Conservation (phyloP, 495 filamentous ascomycete species). For the Tuber magnatum region DNA sequence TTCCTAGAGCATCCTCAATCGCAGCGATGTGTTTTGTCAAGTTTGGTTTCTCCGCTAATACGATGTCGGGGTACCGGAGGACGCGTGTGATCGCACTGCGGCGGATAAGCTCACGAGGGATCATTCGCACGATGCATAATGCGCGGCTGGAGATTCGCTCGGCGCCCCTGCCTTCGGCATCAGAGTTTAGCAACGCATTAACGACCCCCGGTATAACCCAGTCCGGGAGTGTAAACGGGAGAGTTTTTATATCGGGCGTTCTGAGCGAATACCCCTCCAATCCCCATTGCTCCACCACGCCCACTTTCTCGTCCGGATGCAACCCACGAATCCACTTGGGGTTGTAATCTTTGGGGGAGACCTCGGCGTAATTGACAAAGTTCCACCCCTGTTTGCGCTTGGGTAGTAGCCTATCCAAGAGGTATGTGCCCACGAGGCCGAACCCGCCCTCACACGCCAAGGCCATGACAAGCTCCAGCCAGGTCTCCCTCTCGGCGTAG, state of each 20-base stretch:
- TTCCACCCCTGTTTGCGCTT: conserved; percentile 15
- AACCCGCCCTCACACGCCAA: conserved; percentile 25
- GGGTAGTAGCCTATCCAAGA: conserved; percentile 7
- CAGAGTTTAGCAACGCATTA: conserved; percentile 29
- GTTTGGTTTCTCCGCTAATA: conserved; percentile 19
- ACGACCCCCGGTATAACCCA: conserved; percentile 24
- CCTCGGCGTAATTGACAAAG: conserved; percentile 19
- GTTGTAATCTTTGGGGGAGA: conserved; percentile 21
- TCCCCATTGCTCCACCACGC: conserved; percentile 13
- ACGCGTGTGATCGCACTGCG: conserved; percentile 20
- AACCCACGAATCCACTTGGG: neutral
- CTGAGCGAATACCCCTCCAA: conserved; percentile 26
- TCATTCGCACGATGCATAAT: conserved; percentile 9
- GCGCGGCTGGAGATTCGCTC: conserved; percentile 21
- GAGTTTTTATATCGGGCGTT: conserved; percentile 20
- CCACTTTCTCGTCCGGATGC: conserved; percentile 5
- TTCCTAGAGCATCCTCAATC: conserved; percentile 14
- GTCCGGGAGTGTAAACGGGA: conserved; percentile 21
- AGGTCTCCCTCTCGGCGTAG: conserved; percentile 28
- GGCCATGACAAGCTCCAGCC: conserved; percentile 29
- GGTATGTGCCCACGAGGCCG: conserved; percentile 16
- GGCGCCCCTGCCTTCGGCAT: conserved; percentile 28
- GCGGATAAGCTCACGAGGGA: conserved; percentile 13
- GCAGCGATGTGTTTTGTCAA: conserved; percentile 12
- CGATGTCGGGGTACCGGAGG: conserved; percentile 24